Evolutionary conservation across 257 asterid species (phyloP).

Genomic region (Phtheirospermum japonicum): DNA sequence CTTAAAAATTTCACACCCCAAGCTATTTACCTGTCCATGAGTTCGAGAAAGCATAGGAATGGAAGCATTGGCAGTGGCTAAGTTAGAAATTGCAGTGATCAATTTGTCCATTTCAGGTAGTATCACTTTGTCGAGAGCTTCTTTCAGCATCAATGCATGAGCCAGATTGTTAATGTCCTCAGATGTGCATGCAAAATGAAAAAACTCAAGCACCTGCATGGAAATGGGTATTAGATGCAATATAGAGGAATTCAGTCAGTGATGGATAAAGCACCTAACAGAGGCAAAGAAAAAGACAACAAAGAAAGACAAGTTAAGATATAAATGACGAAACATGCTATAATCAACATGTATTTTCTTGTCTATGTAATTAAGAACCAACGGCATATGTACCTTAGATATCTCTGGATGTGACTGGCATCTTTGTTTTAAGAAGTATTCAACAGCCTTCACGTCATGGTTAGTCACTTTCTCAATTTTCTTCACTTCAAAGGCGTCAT

Average conservation of each 20-base stretch:
- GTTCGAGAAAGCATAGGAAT: slow-evolving; percentile 52
- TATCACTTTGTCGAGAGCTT: slow-evolving; percentile 34
- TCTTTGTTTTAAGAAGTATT: slow-evolving; percentile 44
- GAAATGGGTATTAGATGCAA: slow-evolving; percentile 1
- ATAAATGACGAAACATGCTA: not conserved
- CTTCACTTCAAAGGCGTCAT: slow-evolving; percentile 43
- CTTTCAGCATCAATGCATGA: slow-evolving; percentile 49
- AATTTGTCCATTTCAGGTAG: slow-evolving; percentile 41
- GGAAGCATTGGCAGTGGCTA: slow-evolving; percentile 41
- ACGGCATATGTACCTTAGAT: slow-evolving; percentile 41
- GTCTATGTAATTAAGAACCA: slow-evolving; percentile 7
- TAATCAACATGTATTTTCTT: not conserved
- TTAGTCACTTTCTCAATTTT: slow-evolving; percentile 44
- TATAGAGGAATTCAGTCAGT: not conserved
- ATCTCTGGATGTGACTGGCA: slow-evolving; percentile 66
- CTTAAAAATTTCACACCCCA: not conserved
- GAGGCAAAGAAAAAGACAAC: not conserved
- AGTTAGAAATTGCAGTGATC: slow-evolving; percentile 32
- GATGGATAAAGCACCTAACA: not conserved
- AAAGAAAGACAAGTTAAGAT: not conserved
- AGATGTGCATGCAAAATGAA: slow-evolving; percentile 50
- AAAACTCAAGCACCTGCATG: slow-evolving; percentile 43
- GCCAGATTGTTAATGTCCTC: slow-evolving; percentile 48
- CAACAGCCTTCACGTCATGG: slow-evolving; percentile 54
- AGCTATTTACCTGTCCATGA: slow-evolving; percentile 46